These are phyloP conservation scores for Calvatia gigantea DNA, from an alignment of 768 basidiomycete species.

Conservation along the genomic window DNA sequence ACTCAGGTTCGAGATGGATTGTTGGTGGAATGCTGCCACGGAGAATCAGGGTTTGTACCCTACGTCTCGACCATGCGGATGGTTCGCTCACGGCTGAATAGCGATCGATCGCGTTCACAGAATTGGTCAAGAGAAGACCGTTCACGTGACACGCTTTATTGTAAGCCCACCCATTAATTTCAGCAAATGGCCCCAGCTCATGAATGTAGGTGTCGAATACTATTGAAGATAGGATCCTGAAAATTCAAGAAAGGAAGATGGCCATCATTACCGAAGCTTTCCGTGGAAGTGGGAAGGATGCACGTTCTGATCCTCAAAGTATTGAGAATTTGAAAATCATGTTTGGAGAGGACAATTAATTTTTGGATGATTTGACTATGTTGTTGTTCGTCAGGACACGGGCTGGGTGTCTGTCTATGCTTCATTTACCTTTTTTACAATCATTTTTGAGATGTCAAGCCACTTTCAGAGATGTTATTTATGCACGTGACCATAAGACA, in stretches of 20 bases:
- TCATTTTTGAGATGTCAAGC: too few species aligned
- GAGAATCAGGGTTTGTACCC: slow-evolving; percentile 65
- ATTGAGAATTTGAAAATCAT: slow-evolving; percentile 81
- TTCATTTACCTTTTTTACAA: too few species aligned
- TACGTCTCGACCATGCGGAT: neutral
- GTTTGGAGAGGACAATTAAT: slow-evolving; percentile 48
- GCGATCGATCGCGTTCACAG: slow-evolving; percentile 86
- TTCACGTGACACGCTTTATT: slow-evolving; percentile 84
- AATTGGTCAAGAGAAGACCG: slow-evolving; percentile 78
- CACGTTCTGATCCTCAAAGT: slow-evolving; percentile 61
- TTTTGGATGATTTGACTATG: neutral
- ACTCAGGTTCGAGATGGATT: slow-evolving; percentile 66
- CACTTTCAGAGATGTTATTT: too few species aligned
- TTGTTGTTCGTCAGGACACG: neutral
- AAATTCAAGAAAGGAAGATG: slow-evolving; percentile 84
- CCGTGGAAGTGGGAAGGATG: slow-evolving; percentile 42
- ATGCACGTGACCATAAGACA: neutral
- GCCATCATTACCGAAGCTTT: slow-evolving; percentile 87
- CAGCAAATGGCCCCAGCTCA: neutral
- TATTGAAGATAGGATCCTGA: slow-evolving; percentile 74
- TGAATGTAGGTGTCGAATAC: slow-evolving; percentile 58
- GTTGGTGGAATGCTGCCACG: slow-evolving; percentile 87
- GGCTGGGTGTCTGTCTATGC: neutral
- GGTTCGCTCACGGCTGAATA: slow-evolving; percentile 18
- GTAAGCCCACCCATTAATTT: slow-evolving; percentile 34